Evolutionary conservation across 2,329 filamentous ascomycete species (phyloP).

Genomic region (Monosporascus sp.): DNA sequence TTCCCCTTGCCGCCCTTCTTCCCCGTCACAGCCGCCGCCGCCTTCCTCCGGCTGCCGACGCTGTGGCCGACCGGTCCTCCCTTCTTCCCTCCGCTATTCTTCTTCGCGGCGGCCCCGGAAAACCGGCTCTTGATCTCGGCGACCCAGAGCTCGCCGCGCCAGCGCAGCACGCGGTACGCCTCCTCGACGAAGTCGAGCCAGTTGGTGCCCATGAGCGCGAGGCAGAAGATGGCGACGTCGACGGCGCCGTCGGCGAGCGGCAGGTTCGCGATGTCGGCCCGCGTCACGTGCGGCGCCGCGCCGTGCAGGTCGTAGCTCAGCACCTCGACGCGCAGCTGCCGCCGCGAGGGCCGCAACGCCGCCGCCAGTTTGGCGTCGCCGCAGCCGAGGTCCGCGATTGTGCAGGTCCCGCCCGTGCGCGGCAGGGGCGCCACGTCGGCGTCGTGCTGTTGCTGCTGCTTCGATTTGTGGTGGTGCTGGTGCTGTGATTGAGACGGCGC

Average conservation of each 20-base stretch:
- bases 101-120: conserved; percentile 47
- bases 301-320: conserved; percentile 84
- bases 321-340: conserved; percentile 66
- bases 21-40: conserved; percentile 38
- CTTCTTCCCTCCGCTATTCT: conserved; percentile 30
- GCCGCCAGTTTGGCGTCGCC: conserved; percentile 81
- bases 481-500: conserved; percentile 9
- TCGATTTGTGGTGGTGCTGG: conserved; percentile 15
- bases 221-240: conserved; percentile 89
- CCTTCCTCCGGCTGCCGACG: conserved; percentile 63
- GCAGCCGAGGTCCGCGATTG: conserved; percentile 87
- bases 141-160: conserved; percentile 95
- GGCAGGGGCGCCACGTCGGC: conserved; percentile 51
- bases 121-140: conserved; percentile 96
- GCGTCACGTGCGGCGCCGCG: conserved; percentile 70
- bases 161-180: conserved; percentile 83
- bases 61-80: conserved; percentile 56
- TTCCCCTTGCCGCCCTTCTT: conserved; percentile 37
- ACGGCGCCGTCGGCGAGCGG: conserved; percentile 69
- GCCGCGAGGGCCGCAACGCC: conserved; percentile 56
- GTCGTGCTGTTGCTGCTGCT: conserved; percentile 12
- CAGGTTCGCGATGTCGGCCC: conserved; percentile 81
- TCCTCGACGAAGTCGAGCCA: conserved; percentile 97
- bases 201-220: conserved; percentile 98
- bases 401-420: conserved; percentile 65